These are phyloP conservation scores for Hagleromyces aurorensis DNA, from an alignment of 805 yeast species.

Conservation along the genomic window DNA sequence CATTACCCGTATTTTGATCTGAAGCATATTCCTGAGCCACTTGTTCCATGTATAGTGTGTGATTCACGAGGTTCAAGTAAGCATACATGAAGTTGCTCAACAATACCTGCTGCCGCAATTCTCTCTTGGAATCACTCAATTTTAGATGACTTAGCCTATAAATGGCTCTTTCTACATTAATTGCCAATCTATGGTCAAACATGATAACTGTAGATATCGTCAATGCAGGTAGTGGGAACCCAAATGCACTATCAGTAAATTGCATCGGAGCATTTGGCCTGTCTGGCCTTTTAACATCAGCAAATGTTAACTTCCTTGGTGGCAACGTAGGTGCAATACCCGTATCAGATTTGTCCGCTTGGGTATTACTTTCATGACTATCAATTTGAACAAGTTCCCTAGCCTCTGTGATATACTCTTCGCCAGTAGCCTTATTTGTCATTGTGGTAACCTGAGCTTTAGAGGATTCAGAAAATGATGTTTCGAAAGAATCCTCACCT, in stretches of 20 bases:
- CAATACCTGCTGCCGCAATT: conserved; percentile 84
- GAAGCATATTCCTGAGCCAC: conserved; percentile 31
- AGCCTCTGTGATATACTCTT: too few relatives aligned
- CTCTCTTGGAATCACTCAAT: conserved; percentile 88
- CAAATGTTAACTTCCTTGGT: conserved; percentile 30
- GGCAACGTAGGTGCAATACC: conserved; percentile 15
- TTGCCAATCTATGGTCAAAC: conserved; percentile 82
- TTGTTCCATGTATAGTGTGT: conserved; percentile 72
- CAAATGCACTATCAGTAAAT: conserved; percentile 75
- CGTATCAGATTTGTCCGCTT: conserved; percentile 1
- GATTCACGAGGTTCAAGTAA: conserved; percentile 88
- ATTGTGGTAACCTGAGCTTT: too few relatives aligned
- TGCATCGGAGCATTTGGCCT: conserved; percentile 50
- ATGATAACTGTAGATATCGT: conserved; percentile 68
- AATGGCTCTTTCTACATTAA: conserved; percentile 93
- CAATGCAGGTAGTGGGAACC: conserved; percentile 78
- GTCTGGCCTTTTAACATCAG: conserved; percentile 30
- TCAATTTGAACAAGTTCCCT: neutral
- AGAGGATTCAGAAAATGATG: too few relatives aligned
- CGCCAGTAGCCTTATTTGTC: too few relatives aligned
- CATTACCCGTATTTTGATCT: conserved; percentile 5
- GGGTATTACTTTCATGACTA: conserved; percentile 1
- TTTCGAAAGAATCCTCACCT: conserved; percentile 21
- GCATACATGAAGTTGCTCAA: conserved; percentile 97
- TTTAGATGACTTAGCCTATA: conserved; percentile 88